phyloP scores from a whole-genome alignment of 352 stramenopile species.

The Hyaloperonospora brassicae region DNA sequence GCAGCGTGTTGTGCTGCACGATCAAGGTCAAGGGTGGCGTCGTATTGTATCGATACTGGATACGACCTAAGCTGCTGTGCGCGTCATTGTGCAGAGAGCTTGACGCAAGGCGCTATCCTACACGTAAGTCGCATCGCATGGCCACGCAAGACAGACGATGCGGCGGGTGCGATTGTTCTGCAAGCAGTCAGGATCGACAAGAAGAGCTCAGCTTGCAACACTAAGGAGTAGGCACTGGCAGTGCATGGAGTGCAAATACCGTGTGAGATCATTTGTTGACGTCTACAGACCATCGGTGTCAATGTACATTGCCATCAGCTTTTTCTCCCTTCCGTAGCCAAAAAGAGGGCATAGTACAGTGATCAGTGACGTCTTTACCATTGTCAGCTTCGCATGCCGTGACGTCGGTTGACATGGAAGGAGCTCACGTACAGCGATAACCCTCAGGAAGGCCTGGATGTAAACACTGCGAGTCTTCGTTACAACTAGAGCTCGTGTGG shows the following conservation, averaged over 20 bases:
- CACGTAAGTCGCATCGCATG: constrained; percentile 46
- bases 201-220: constrained; percentile 49
- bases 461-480: no score
- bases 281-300: constrained; percentile 50
- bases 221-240: constrained; percentile 44
- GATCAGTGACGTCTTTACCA: neutral
- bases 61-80: constrained; percentile 68
- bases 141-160: constrained; percentile 54
- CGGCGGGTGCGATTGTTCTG: constrained; percentile 58
- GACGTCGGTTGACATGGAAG: no score
- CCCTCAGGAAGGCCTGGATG: no score
- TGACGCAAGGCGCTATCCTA: constrained; percentile 39
- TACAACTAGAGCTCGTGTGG: no score
- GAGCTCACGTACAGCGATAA: no score
- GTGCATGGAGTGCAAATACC: constrained; percentile 49
- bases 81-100: constrained; percentile 59
- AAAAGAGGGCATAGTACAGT: neutral
- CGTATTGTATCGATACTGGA: constrained; percentile 49
- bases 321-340: neutral
- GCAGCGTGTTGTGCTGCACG: constrained; percentile 45
- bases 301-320: constrained; percentile 11
- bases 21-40: constrained; percentile 45
- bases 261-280: constrained; percentile 61
- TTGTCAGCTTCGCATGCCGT: neutral
- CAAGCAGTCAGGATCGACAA: constrained; percentile 48